These are phyloP conservation scores for Neotropicomus parvogracilis DNA, from an alignment of 1,284 basidiomycete species.

Conservation along the genomic window DNA sequence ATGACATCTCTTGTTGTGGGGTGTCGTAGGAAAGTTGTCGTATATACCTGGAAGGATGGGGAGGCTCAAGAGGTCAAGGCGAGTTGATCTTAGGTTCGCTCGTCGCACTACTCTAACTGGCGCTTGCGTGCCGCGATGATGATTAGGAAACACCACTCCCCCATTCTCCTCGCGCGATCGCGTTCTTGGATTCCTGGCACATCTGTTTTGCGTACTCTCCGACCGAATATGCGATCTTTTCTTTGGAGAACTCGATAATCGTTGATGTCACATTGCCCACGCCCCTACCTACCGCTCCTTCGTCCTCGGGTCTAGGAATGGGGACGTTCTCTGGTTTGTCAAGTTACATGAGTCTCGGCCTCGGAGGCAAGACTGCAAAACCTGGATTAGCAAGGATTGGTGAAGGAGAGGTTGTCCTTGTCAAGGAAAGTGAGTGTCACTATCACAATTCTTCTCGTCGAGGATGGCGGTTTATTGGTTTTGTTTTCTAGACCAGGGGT, in stretches of 20 bases:
- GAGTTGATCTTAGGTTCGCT: conserved; percentile 17
- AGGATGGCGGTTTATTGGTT: conserved; percentile 1
- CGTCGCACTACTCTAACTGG: conserved; percentile 1
- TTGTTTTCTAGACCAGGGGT: conserved; percentile 60
- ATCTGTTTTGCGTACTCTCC: conserved; percentile 76
- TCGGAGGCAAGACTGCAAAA: conserved; percentile 69
- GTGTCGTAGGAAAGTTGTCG: conserved; percentile 78
- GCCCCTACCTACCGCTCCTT: conserved; percentile 39
- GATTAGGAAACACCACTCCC: conserved; percentile 73
- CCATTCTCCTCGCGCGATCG: conserved; percentile 78
- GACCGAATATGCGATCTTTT: conserved; percentile 74
- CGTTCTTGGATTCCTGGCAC: conserved; percentile 61
- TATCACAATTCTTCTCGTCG: background rate
- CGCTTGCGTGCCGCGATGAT: background rate
- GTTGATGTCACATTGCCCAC: conserved; percentile 54
- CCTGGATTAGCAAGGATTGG: conserved; percentile 60
- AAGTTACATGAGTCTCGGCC: conserved; percentile 84
- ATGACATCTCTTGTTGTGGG: conserved; percentile 83
- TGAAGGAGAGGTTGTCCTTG: conserved; percentile 70
- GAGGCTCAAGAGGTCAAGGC: conserved; percentile 76
- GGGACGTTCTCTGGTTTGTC: conserved; percentile 73
- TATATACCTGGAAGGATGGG: conserved; percentile 87
- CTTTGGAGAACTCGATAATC: conserved; percentile 54
- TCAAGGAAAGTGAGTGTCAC: conserved; percentile 71
- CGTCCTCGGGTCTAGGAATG: conserved; percentile 47